These are phyloP conservation scores for Limtongia smithiae DNA, from an alignment of 805 yeast genomes.

Conservation along the genomic window DNA sequence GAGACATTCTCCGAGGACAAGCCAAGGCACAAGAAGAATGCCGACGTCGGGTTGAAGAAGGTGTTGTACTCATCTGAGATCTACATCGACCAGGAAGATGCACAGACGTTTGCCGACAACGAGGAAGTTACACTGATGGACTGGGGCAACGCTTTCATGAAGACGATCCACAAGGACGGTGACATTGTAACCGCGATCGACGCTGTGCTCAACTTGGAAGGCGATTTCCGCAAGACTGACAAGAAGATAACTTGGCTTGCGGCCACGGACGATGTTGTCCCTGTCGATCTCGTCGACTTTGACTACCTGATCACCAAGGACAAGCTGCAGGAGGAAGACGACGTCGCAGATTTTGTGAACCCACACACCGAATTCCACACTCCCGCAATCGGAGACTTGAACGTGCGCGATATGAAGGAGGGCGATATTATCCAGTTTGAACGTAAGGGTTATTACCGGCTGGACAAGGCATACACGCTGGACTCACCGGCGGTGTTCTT, in stretches of 20 bases:
- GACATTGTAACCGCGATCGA: slow-evolving; percentile 56
- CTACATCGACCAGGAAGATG: slow-evolving; percentile 83
- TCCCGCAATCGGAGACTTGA: slow-evolving; percentile 73
- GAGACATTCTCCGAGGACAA: slow-evolving; percentile 62
- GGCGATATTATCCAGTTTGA: slow-evolving; percentile 93
- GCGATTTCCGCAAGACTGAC: slow-evolving; percentile 95
- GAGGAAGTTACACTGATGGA: slow-evolving; percentile 98
- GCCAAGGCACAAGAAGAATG: slow-evolving; percentile 93
- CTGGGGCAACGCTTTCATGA: slow-evolving; percentile 92
- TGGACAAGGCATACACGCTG: slow-evolving; percentile 55
- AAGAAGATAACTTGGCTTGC: slow-evolving; percentile 96
- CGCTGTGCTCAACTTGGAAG: slow-evolving; percentile 82
- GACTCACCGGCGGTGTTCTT: slow-evolving; percentile 62
- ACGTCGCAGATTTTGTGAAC: slow-evolving; percentile 87
- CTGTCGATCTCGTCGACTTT: slow-evolving; percentile 80
- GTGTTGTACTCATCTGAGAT: slow-evolving; percentile 63
- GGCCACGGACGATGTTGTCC: slow-evolving; percentile 64
- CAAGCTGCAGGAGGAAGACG: slow-evolving; percentile 89
- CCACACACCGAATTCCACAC: slow-evolving; percentile 81
- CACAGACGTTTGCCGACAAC: slow-evolving; percentile 65
- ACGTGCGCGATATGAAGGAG: slow-evolving; percentile 68
- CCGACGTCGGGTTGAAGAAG: slow-evolving; percentile 80
- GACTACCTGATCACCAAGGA: slow-evolving; percentile 95
- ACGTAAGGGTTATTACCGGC: slow-evolving; percentile 92
- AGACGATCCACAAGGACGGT: slow-evolving; percentile 63